These are phyloP conservation scores for Puccinia sorghi DNA, from an alignment of 1,284 basidiomycete species.

Conservation along the genomic window DNA sequence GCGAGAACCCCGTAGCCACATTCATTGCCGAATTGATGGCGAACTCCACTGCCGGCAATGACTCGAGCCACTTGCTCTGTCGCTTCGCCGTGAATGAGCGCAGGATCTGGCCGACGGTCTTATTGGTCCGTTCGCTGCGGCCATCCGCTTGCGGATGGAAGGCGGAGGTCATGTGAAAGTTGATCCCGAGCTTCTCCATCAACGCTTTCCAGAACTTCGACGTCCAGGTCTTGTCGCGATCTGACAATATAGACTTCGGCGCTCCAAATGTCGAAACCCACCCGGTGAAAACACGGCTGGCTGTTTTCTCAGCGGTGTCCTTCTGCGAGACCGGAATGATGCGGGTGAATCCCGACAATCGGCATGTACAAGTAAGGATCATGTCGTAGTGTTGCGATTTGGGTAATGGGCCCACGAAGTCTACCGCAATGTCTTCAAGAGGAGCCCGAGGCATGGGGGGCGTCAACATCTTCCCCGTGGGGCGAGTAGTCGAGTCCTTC, in stretches of 20 bases:
- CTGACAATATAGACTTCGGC: no score
- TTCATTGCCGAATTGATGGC: constrained; percentile 52
- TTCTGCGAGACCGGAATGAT: neutral
- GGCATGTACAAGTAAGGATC: no score
- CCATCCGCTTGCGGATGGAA: no score
- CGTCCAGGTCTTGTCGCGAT: no score
- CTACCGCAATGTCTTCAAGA: constrained; percentile 34
- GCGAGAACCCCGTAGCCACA: constrained; percentile 47
- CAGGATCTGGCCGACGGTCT: no score
- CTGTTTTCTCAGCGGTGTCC: neutral
- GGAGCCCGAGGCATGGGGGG: neutral
- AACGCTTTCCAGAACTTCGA: constrained; percentile 20
- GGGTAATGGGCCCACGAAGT: constrained; percentile 10
- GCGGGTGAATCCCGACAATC: neutral
- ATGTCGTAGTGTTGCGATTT: neutral
- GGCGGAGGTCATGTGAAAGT: no score
- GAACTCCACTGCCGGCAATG: constrained; percentile 44
- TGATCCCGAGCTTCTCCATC: neutral
- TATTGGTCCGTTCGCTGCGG: no score
- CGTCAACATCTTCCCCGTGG: constrained; percentile 24
- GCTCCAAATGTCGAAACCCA: neutral
- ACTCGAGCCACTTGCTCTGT: no score
- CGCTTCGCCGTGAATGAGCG: no score
- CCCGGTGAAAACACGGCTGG: neutral
- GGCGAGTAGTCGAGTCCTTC: neutral